Evolutionary conservation across 108 stramenopile species (phyloP).

Genomic region (Nitzschia inconspicua): DNA sequence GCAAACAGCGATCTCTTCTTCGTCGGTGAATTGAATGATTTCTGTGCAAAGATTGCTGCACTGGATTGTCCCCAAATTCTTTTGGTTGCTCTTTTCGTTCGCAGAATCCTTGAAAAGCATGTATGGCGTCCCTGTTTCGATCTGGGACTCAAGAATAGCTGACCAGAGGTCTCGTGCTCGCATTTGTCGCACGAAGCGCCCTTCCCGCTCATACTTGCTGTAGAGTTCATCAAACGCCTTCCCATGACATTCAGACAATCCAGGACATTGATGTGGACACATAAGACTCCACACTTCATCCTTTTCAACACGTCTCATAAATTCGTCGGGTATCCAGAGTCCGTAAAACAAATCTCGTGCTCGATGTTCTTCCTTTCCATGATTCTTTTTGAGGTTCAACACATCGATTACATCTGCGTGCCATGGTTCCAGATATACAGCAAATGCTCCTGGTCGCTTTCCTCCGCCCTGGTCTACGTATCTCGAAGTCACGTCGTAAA

Average conservation of each 20-base stretch:
- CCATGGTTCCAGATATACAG: constrained; percentile 96
- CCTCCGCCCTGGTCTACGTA: constrained; percentile 99
- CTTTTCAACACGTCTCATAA: constrained; percentile 93
- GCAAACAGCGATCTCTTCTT: constrained; percentile 96
- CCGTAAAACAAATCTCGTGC: constrained; percentile 96
- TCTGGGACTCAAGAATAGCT: constrained; percentile 87
- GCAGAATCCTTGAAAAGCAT: constrained; percentile 97
- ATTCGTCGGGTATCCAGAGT: constrained; percentile 96
- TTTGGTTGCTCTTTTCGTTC: constrained; percentile 95
- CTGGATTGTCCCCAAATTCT: constrained; percentile 96
- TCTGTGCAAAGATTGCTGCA: constrained; percentile 97
- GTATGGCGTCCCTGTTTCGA: constrained; percentile 98
- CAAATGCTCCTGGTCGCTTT: constrained; percentile 95
- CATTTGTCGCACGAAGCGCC: constrained; percentile 63
- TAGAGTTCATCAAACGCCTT: constrained; percentile 91
- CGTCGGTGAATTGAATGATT: constrained; percentile 93
- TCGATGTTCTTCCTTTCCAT: constrained; percentile 94
- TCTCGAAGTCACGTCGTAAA: constrained; percentile 94
- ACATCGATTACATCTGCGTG: constrained; percentile 95
- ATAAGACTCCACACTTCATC: constrained; percentile 95
- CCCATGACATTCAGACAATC: constrained; percentile 81
- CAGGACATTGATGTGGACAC: constrained; percentile 91
- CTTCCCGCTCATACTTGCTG: constrained; percentile 81
- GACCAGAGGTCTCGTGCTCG: constrained; percentile 87
- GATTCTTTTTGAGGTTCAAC: constrained; percentile 94